phyloP scores from a whole-genome alignment of 805 yeast species.

The Pichia manshurica region DNA sequence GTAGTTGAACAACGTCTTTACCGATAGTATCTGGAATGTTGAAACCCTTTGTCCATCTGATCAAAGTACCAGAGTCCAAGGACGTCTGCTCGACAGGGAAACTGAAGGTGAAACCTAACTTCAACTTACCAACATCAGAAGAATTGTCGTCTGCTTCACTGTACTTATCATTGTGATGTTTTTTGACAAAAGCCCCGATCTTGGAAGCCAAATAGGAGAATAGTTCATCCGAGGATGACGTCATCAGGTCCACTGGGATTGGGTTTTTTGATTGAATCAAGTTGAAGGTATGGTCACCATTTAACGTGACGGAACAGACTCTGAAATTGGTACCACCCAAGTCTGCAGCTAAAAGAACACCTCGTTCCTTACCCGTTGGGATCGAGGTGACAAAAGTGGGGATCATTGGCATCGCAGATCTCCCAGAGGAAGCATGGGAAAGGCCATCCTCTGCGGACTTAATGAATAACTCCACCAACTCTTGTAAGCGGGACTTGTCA shows the following conservation, averaged over 20 bases:
- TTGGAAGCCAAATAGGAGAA: conserved; percentile 72
- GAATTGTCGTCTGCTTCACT: conserved; percentile 3
- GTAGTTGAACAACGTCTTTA: conserved; percentile 66
- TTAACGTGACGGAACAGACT: conserved; percentile 78
- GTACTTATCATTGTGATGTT: conserved; percentile 47
- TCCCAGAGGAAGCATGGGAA: conserved; percentile 31
- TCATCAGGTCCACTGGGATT: conserved; percentile 73
- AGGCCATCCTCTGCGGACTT: conserved; percentile 59
- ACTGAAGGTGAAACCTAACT: conserved; percentile 88
- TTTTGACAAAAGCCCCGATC: conserved; percentile 56
- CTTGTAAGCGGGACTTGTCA: conserved; percentile 36
- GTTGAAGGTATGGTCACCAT: conserved; percentile 73
- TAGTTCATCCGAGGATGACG: conserved; percentile 58
- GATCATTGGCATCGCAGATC: conserved; percentile 75
- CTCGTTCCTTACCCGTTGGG: conserved; percentile 82
- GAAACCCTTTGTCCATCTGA: conserved; percentile 97
- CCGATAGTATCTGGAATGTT: conserved; percentile 81
- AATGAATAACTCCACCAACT: conserved; percentile 52
- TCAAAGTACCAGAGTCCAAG: conserved; percentile 67
- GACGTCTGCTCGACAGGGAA: conserved; percentile 90
- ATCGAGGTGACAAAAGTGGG: conserved; percentile 83
- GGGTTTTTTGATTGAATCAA: conserved; percentile 71
- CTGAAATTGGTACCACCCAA: conserved; percentile 95
- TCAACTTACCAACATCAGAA: conserved; percentile 33
- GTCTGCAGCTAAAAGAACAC: conserved; percentile 84